Conservation (phyloP, 1,284 basidiomycete genomes). For the Hypsizygus ulmarius region DNA sequence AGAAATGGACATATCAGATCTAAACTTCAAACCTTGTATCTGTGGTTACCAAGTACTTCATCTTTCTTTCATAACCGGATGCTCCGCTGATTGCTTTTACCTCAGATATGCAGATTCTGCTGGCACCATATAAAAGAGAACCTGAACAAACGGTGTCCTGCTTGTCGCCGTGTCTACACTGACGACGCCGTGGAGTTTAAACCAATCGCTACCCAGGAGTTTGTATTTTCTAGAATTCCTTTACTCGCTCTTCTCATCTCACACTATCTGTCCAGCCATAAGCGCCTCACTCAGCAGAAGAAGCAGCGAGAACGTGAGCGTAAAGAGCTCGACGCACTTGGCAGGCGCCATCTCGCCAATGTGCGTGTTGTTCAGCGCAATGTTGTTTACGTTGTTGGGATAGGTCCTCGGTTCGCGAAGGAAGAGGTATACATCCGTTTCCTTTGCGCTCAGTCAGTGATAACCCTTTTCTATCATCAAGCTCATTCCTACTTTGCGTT, state of each 20-base stretch:
- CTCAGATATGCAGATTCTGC: constrained; percentile 97
- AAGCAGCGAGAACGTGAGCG: constrained; percentile 93
- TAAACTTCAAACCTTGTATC: constrained; percentile 99
- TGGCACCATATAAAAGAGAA: constrained; percentile 99
- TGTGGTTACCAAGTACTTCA: constrained; percentile 93
- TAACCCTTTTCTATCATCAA: constrained; percentile 33
- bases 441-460: constrained; percentile 7
- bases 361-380: constrained; percentile 96
- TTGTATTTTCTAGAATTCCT: constrained; percentile 33
- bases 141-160: constrained; percentile 95
- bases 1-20: constrained; percentile 98
- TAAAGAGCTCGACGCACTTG: constrained; percentile 90
- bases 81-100: constrained; percentile 13
- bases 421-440: constrained; percentile 78
- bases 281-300: constrained; percentile 94
- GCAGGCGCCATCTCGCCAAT: constrained; percentile 87
- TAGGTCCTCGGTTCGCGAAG: constrained; percentile 86
- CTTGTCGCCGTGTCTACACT: constrained; percentile 92
- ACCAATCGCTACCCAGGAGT: constrained; percentile 96
- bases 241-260: constrained; percentile 9
- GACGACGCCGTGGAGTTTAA: constrained; percentile 95
- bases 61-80: constrained; percentile 14
- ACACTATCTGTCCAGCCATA: constrained; percentile 61
- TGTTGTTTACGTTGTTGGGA: constrained; percentile 94
- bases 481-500: constrained; percentile 92